Conservation (phyloP, 2,329 filamentous ascomycete species). For the Fusarium nodosum region DNA sequence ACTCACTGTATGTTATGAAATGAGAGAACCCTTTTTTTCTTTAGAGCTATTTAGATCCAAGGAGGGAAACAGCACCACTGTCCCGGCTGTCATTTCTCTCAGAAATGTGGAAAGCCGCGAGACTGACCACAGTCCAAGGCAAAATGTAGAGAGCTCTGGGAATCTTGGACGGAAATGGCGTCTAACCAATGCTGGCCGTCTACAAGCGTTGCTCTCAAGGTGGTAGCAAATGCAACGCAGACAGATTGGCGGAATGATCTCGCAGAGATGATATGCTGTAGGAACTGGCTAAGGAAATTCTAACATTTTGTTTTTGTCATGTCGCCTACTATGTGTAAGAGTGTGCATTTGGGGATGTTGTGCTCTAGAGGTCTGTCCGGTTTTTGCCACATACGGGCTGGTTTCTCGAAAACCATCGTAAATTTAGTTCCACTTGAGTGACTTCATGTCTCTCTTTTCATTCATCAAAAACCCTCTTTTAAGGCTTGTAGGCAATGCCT, state of each 20-base stretch:
- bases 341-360: too few relatives aligned
- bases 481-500: background rate
- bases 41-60: slow-evolving; percentile 20
- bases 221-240: background rate
- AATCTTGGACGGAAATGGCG: background rate
- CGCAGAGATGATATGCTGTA: background rate
- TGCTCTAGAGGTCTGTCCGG: background rate
- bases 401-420: background rate
- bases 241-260: background rate
- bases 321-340: background rate
- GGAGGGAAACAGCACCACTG: background rate
- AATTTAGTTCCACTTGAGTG: background rate
- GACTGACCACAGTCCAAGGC: background rate
- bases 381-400: background rate
- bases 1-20: background rate
- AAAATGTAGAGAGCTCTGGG: background rate
- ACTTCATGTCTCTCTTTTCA: background rate
- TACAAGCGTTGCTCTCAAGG: background rate
- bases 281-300: background rate
- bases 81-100: background rate
- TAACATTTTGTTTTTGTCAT: background rate
- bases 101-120: background rate
- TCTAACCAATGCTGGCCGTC: background rate
- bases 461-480: background rate
- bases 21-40: background rate